phyloP scores from a whole-genome alignment of 352 stramenopile genomes.

The Phytophthora meadii region DNA sequence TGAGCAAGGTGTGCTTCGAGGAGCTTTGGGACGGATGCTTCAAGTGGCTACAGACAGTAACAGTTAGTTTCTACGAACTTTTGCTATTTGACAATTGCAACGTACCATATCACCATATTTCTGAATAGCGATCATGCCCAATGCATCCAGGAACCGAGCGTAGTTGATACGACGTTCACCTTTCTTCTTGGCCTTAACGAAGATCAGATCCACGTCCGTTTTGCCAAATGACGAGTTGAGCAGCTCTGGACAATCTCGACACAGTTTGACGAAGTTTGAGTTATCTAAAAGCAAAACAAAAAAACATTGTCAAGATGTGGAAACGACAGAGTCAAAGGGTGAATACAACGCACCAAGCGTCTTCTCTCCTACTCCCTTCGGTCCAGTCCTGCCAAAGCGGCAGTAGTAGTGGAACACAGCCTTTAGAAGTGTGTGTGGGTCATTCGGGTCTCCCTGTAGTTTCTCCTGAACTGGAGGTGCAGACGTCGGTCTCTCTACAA shows the following conservation, averaged over 20 bases:
- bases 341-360: slow-evolving; percentile 56
- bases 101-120: slow-evolving; percentile 82
- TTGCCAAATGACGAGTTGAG: slow-evolving; percentile 63
- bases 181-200: slow-evolving; percentile 89
- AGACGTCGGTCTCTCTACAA: slow-evolving; percentile 23
- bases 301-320: too few species aligned
- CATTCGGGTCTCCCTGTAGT: slow-evolving; percentile 71
- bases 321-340: too few species aligned
- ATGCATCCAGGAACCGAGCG: slow-evolving; percentile 80
- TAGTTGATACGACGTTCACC: slow-evolving; percentile 86
- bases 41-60: slow-evolving; percentile 45
- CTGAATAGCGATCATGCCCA: slow-evolving; percentile 85
- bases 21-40: slow-evolving; percentile 68
- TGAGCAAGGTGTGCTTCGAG: slow-evolving; percentile 71
- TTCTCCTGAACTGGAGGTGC: slow-evolving; percentile 38
- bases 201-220: slow-evolving; percentile 89
- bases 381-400: slow-evolving; percentile 76
- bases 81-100: neutral
- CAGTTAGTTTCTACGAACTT: neutral
- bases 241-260: slow-evolving; percentile 74
- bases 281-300: slow-evolving; percentile 54
- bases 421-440: slow-evolving; percentile 82
- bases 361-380: slow-evolving; percentile 68
- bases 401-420: slow-evolving; percentile 90
- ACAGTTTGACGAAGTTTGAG: slow-evolving; percentile 88